Base-by-base conservation (phyloP, 257 asterid species). In the Knoxia roxburghii region DNA sequence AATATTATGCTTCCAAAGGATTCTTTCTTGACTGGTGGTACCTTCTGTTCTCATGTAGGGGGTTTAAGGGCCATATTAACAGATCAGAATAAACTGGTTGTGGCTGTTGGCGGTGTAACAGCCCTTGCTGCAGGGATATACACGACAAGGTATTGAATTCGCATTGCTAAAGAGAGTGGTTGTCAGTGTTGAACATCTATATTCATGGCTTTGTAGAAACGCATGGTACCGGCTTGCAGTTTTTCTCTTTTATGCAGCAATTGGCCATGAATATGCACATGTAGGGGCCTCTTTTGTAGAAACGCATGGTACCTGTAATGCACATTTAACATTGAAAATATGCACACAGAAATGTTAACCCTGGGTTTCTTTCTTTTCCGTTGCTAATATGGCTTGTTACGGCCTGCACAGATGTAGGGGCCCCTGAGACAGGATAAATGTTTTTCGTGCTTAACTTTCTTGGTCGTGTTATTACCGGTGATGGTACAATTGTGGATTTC, bases 71-170 rank as follows among this genome's bases (percentile, higher is more conserved):
- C 93, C 56, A 86, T 93, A 78, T 79, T 93, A 73, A 90, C 97
- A 0, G 97, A 90, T 75, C 97, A 93, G 75, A 83, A 93, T 78
- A 93, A 90, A 83, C 69, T 93, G 78, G 89, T 90, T 67, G 97
- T 93, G 61, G 96, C 93, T 72, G 96, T 93, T 57, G 98, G 91
- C 61, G 94, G 98, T 57, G 82, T 88, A 70, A 93, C 98, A 37
- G 97, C 97, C 77, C 97, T 93, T 69, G 97, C 98, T 32, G 98
- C 98, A 48, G 97, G 98, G n/a, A 68, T 93, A 68, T 93, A 87
- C 83, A 87, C 96, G 24, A 93, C 98, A 76, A 89, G 98, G 98
- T 93, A 81, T 57, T 62, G 67, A 29, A 29, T 18, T 74, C 29
- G 37, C 30, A 20, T 68, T 58, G 61, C 49, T 14, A 53, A 54